phyloP scores from a whole-genome alignment of 2,329 filamentous ascomycete genomes.

The Celoporthe dispersa region DNA sequence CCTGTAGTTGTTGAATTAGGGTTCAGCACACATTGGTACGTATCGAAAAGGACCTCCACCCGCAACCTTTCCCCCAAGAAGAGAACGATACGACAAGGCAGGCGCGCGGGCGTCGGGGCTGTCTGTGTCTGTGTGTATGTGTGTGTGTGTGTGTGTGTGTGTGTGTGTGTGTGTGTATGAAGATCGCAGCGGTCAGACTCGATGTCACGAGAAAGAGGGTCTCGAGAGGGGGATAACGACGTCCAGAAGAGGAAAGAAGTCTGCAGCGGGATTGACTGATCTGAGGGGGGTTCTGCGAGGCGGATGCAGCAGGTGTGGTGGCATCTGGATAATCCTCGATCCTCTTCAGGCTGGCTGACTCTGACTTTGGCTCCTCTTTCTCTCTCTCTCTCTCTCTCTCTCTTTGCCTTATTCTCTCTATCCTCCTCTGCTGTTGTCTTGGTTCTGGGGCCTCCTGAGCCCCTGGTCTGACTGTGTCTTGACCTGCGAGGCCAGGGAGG shows the following conservation, averaged over 20 bases:
- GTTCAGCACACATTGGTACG: background rate
- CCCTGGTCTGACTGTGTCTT: constrained; percentile 7
- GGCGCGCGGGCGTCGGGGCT: background rate
- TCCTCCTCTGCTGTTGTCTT: background rate
- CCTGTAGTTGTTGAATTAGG: background rate
- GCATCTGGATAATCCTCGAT: constrained; percentile 18
- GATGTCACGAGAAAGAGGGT: background rate
- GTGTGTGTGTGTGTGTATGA: background rate
- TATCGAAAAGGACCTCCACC: background rate
- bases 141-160: background rate
- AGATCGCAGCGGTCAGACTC: background rate
- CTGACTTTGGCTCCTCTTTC: background rate
- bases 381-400: background rate
- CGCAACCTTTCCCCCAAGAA: background rate
- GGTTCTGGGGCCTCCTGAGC: background rate
- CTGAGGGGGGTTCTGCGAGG: background rate
- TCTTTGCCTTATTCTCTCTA: background rate
- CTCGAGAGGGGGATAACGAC: background rate
- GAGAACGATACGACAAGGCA: background rate
- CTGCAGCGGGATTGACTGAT: constrained; percentile 1
- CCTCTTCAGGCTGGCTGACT: constrained; percentile 1
- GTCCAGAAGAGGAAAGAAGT: background rate
- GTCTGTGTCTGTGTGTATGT: background rate
- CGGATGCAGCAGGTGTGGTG: constrained; percentile 17
- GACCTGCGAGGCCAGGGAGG: constrained; percentile 6